Evolutionary conservation across 2,329 filamentous ascomycete genomes (phyloP).

Genomic region (Ceratocystis diversiconidia): DNA sequence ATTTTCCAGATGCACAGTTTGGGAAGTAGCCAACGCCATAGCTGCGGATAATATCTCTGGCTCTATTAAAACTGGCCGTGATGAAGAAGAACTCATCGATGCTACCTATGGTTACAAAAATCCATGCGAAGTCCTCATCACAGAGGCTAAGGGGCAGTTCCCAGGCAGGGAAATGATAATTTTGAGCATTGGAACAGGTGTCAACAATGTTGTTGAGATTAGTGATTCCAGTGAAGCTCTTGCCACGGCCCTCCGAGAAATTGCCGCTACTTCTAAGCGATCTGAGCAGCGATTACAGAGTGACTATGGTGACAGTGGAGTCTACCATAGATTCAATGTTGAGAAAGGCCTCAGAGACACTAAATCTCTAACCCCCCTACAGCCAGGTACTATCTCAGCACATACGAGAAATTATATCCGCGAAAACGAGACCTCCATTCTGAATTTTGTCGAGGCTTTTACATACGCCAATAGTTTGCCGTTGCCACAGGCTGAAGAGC

Average conservation of each 20-base stretch:
- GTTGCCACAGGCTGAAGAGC: no score
- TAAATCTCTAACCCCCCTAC: constrained; percentile 22
- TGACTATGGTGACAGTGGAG: constrained; percentile 18
- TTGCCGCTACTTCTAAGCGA: background rate
- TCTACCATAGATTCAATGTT: constrained; percentile 23
- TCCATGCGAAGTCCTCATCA: constrained; percentile 23
- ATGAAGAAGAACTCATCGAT: constrained; percentile 23
- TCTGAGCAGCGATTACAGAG: constrained; percentile 6
- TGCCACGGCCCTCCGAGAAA: background rate
- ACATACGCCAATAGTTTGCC: no score
- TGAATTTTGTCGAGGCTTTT: no score
- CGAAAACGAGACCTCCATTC: background rate
- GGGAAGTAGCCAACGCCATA: constrained; percentile 24
- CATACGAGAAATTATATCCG: constrained; percentile 21
- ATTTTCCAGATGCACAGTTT: constrained; percentile 22
- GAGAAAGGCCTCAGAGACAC: constrained; percentile 22
- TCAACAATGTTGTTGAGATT: constrained; percentile 20
- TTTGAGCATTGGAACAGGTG: constrained; percentile 23
- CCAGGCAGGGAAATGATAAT: constrained; percentile 19
- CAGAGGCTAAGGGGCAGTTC: constrained; percentile 22
- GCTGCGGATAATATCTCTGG: constrained; percentile 24
- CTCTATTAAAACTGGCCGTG: constrained; percentile 22
- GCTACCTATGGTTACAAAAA: constrained; percentile 25
- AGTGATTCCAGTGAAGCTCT: constrained; percentile 8
- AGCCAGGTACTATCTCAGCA: constrained; percentile 20